These are phyloP conservation scores for Tolypocladium tropicale DNA, from an alignment of 2,329 filamentous ascomycete species.

Conservation along the genomic window DNA sequence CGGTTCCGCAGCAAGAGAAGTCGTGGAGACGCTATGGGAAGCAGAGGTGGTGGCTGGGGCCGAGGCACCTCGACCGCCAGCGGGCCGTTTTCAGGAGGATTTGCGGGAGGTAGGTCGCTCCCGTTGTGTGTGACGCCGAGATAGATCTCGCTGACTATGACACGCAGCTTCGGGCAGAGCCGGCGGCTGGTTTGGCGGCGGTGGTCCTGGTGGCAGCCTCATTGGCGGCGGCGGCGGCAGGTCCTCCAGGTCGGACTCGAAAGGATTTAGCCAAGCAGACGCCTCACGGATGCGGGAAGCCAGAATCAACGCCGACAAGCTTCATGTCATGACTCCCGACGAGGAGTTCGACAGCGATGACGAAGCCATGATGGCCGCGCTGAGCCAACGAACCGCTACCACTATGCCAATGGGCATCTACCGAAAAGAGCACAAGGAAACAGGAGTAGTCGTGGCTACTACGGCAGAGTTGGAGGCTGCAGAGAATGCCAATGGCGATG, in stretches of 20 bases:
- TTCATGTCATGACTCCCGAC: slow-evolving; percentile 32
- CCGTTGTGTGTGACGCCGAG: too few relatives aligned
- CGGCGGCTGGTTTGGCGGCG: slow-evolving; percentile 18
- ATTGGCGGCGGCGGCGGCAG: slow-evolving; percentile 16
- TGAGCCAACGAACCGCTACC: slow-evolving; percentile 18
- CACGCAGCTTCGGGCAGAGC: slow-evolving; percentile 10
- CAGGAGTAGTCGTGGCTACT: slow-evolving; percentile 42
- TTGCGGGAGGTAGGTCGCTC: slow-evolving; percentile 11
- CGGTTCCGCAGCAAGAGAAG: slow-evolving; percentile 31
- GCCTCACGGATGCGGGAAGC: slow-evolving; percentile 24
- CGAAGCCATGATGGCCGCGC: slow-evolving; percentile 27
- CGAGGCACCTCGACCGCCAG: slow-evolving; percentile 24
- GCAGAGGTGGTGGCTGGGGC: slow-evolving; percentile 26
- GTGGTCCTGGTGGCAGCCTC: slow-evolving; percentile 19
- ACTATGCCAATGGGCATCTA: slow-evolving; percentile 46
- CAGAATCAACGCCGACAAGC: slow-evolving; percentile 46
- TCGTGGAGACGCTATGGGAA: slow-evolving; percentile 33
- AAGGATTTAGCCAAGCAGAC: slow-evolving; percentile 27
- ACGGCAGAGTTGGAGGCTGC: slow-evolving; percentile 47
- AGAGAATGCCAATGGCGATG: slow-evolving; percentile 33
- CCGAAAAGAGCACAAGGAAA: slow-evolving; percentile 42
- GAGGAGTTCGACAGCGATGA: slow-evolving; percentile 37
- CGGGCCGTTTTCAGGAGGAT: slow-evolving; percentile 26
- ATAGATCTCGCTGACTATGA: background rate
- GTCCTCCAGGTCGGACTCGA: slow-evolving; percentile 23